Evolutionary conservation across 345 rosid species (phyloP), one percentile per base, ranked within the genome.

Genomic region (Linum tenue): DNA sequence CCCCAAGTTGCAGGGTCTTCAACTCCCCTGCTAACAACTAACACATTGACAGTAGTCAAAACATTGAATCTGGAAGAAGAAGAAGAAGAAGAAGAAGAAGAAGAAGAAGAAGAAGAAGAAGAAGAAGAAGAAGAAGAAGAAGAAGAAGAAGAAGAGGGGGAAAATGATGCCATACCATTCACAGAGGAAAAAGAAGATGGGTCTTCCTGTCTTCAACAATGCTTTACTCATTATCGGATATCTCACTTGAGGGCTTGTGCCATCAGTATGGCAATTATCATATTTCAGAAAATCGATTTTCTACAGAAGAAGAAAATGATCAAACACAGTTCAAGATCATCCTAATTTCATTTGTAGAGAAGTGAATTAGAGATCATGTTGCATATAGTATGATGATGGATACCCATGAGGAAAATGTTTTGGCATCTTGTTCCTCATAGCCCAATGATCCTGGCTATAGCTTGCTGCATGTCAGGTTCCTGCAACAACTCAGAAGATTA

Each of bases 131-230:
- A 80, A 78, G 57, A 78, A 76, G 64, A 81, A 81, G 57, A 81
- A 35, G 5, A 36, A 37, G 4, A 15, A 35, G 2, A 0, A 35
- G 5, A 36, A 37, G 5, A 2, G 6, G 17, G 55, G 31, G 31
- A 22, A 22, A 51, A 31, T 2, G 31, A 0, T 12, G 37, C n/a
- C 5, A n/a, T 15, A 72, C 84, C 81, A 80, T 78, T 80, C 82
- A 59, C 84, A 81, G 31, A 81, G 63, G 9, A 80, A 78, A 56
- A 78, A 76, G 64, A 81, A 81, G 57, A 81, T 81, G 37, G 77
- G 64, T 35, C 79, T 72, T 11, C 78, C 78, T 4, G 80, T 56
- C 39, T 71, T 75, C 76, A 62, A 60, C 7, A 75, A 65, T 15
- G 84, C 82, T 14, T 10, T 4, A 55, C 74, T 69, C 84, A 78